Base-by-base conservation (phyloP, 2,329 filamentous ascomycete genomes). In the Zalaria sp. region DNA sequence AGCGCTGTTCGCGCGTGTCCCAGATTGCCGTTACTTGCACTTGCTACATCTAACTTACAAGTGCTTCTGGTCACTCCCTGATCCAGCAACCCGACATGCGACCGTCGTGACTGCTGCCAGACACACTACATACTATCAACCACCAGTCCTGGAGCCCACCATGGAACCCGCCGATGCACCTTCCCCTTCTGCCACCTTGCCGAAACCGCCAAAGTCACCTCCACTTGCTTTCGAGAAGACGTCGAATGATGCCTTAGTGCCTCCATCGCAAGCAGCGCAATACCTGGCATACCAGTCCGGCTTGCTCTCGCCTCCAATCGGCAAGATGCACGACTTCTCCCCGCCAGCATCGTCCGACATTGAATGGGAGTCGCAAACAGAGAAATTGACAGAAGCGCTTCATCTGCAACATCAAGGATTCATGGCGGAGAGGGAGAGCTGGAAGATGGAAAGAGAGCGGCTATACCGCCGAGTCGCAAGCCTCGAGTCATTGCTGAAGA, bases 191-290 rank as follows among this genome's bases (percentile, higher is more conserved):
- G 36, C 36, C 5, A 31, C 34, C 26, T 35, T 36, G 37, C 40
- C 39, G 9, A 43, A 41, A 7, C 47, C 45, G 7, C 45, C 53
- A 25, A 60, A 59, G 45, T 57, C 53, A 32, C 58, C 58, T 11
- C 57, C 58, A 3, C 48, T 60, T 27, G 58, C 58, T 35, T 61
- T 61, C 45, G 51, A 52, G 18, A 49, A 39, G 18, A 58, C 58
- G 2, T 48, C 57, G 29, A 60, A 60, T 51, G 58, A 61, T 47
- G 41, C 53, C 7, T 53, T 61, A 36, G 49, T 47, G 43, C 46
- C 53, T 25, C 53, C 56, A 2, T 34, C 41, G 9, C 39, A 39
- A 11, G 29, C 28, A 25, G 27, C 38, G 31, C 34, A 29, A 2
- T 40, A 38, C 34, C 46, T 39, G 18, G 35, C 35, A 41, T 27